phyloP scores from a whole-genome alignment of 768 basidiomycete genomes.

The Termitomyces sp. region DNA sequence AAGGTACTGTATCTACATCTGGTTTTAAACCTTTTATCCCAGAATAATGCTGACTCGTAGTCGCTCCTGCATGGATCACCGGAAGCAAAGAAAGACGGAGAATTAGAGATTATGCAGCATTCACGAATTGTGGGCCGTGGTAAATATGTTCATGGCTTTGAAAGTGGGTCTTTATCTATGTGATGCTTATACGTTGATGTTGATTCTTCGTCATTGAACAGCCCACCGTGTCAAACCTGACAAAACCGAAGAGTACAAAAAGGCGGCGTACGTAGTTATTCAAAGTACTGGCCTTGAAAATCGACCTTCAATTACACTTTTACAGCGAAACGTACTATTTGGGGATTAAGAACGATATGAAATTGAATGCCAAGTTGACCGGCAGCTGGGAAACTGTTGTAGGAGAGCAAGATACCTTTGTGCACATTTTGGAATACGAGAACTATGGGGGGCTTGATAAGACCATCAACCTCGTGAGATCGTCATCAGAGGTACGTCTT shows the following conservation, averaged over 20 bases:
- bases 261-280: conserved; percentile 65
- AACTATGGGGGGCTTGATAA: conserved; percentile 89
- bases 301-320: neutral
- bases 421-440: conserved; percentile 87
- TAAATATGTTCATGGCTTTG: conserved; percentile 91
- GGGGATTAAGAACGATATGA: conserved; percentile 69
- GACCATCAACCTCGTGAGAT: conserved; percentile 57
- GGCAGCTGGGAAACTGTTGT: conserved; percentile 93
- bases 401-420: conserved; percentile 85
- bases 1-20: conserved; percentile 40
- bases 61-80: conserved; percentile 91
- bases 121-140: conserved; percentile 87
- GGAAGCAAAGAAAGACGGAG: conserved; percentile 82
- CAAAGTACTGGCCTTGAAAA: neutral
- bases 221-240: conserved; percentile 87
- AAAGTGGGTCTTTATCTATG: conserved; percentile 49
- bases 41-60: conserved; percentile 36
- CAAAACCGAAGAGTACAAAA: conserved; percentile 78
- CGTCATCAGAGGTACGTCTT: conserved; percentile 54
- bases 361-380: conserved; percentile 80
- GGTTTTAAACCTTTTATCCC: conserved; percentile 8
- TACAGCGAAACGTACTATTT: conserved; percentile 80
- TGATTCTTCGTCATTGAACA: conserved; percentile 27
- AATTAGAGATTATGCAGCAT: conserved; percentile 74
- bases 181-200: neutral